Base-by-base conservation (phyloP, 352 stramenopile genomes). In the Globisporangium alternatum region DNA sequence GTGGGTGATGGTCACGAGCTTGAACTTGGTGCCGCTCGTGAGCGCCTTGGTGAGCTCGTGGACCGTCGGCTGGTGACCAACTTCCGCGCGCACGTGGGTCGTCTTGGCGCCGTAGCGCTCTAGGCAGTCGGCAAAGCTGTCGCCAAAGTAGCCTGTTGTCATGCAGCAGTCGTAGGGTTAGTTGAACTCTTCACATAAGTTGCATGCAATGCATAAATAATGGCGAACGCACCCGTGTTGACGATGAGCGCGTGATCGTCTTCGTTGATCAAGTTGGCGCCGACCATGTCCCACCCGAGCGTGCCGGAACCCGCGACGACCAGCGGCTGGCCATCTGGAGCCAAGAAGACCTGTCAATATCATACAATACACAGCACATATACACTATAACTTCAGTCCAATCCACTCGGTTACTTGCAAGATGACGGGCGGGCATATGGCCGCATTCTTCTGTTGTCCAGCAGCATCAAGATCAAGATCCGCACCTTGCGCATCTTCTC, bases 241-340 rank as follows among this genome's bases (percentile, higher is more conserved):
- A 92, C 60, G 33, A 90, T 71, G 12, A 92, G 78, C 60, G 78
- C 83, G 62, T 88, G 55, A 67, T 92, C 83, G 58, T 70, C 80
- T 44, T 72, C 60, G 65, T 88, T 80, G 13, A 92, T 25, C 48
- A 92, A 70, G 66, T 92, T 92, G 22, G 81, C 80, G 49, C 76
- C 81, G n/a, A 92, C 83, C 83, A 92, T 92, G 65, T 92, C 83
- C 83, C 83, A 92, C 21, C 83, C 83, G 37, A 91, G 71, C 4
- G 81, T 91, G 39, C 80, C 80, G 2, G 81, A 92, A 45, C 83
- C 83, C 2, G 78, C 73, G 28, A 92, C 83, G 6, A 92, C 56
- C 19, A 92, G 70, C 31, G 83, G 83, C 66, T 92, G 83, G 13
- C 83, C 83, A 45, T 92, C 83, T 1, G 77, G 68, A 17, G 83